phyloP scores from a whole-genome alignment of 768 basidiomycete genomes.

The Dioszegia aurantiaca region DNA sequence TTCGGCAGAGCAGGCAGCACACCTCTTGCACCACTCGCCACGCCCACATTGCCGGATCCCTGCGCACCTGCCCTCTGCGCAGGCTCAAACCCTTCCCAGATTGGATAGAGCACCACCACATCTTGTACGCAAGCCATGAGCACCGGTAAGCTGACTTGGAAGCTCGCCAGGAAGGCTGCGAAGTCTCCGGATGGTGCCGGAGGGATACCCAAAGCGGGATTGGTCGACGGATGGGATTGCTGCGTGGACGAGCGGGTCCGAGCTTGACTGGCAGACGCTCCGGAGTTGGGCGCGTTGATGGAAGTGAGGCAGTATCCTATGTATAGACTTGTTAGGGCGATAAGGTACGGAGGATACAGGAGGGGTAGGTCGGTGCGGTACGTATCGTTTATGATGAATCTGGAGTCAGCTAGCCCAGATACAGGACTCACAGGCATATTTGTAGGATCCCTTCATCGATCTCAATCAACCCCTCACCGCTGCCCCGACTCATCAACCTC shows the following conservation, averaged over 20 bases:
- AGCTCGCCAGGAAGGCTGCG: constrained; percentile 68
- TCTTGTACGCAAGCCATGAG: constrained; percentile 84
- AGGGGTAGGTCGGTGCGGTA: constrained; percentile 90
- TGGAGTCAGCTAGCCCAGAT: constrained; percentile 46
- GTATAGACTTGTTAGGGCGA: constrained; percentile 88
- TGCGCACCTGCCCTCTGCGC: constrained; percentile 2
- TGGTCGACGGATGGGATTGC: constrained; percentile 54
- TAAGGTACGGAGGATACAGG: constrained; percentile 90
- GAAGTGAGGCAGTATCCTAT: constrained; percentile 75
- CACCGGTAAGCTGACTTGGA: constrained; percentile 79
- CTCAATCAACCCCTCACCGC: constrained; percentile 48
- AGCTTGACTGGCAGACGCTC: constrained; percentile 37
- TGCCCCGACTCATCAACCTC: constrained; percentile 46
- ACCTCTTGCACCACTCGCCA: not conserved
- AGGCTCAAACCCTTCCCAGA: constrained; percentile 76
- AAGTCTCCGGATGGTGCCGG: constrained; percentile 44
- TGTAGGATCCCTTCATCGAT: constrained; percentile 65
- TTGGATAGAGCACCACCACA: constrained; percentile 80
- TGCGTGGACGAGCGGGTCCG: constrained; percentile 48
- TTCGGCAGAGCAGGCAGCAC: not conserved
- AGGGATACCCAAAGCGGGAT: constrained; percentile 23
- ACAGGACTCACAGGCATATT: constrained; percentile 76
- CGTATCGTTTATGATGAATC: constrained; percentile 96
- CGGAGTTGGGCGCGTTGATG: constrained; percentile 45
- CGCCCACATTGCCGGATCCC: not conserved